Evolutionary conservation across 106 monocot genomes (phyloP).

Genomic region (Alisma plantagoaquatica): DNA sequence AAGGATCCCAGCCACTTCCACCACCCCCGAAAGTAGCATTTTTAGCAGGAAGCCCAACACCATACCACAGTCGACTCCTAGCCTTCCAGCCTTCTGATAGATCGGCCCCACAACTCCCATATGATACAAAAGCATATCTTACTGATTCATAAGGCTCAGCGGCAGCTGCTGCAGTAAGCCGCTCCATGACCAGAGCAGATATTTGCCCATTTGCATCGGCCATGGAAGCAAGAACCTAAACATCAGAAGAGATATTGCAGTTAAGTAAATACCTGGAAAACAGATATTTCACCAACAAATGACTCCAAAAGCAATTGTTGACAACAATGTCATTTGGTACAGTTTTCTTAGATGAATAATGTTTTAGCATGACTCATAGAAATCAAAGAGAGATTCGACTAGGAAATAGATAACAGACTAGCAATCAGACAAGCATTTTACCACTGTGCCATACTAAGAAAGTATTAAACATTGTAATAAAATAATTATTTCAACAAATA

Average conservation of each 20-base stretch:
- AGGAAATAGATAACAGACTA: too few species aligned
- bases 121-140: slow-evolving; percentile 84
- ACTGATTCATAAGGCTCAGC: slow-evolving; percentile 99
- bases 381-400: too few species aligned
- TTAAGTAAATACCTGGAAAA: neutral
- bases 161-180: slow-evolving; percentile 88
- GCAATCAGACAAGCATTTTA: too few species aligned
- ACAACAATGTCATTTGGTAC: too few species aligned
- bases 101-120: slow-evolving; percentile 81
- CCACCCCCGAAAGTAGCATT: slow-evolving; percentile 59
- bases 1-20: slow-evolving; percentile 82
- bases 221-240: slow-evolving; percentile 93
- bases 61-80: slow-evolving; percentile 93
- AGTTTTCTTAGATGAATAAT: too few species aligned
- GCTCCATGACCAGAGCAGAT: slow-evolving; percentile 91
- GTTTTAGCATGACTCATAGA: too few species aligned
- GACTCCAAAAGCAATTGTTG: too few species aligned
- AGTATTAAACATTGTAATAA: too few species aligned
- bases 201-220: slow-evolving; percentile 97
- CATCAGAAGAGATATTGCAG: too few species aligned
- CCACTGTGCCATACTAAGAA: too few species aligned
- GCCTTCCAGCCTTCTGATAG: slow-evolving; percentile 79
- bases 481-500: too few species aligned
- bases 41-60: slow-evolving; percentile 65
- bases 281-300: too few species aligned